Conservation (phyloP, 2,329 filamentous ascomycete species). For the Malbranchea zuffiana region DNA sequence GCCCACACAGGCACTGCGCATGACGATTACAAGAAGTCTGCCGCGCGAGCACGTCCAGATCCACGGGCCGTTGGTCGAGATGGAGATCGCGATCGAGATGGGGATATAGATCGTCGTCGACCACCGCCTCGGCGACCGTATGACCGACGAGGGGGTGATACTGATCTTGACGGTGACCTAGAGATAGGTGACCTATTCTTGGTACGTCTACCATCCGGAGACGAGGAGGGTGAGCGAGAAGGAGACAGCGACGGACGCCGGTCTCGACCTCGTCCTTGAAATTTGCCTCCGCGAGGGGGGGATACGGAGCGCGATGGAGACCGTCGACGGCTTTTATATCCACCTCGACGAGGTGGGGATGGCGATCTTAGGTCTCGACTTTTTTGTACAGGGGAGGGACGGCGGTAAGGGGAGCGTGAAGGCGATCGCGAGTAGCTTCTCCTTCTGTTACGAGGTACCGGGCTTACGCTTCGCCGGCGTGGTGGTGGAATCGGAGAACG, state of each 20-base stretch:
- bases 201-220: constrained; percentile 15
- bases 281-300: constrained; percentile 21
- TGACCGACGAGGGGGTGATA: constrained; percentile 17
- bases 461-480: constrained; percentile 1
- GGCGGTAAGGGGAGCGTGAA: constrained; percentile 11
- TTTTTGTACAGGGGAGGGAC: constrained; percentile 14
- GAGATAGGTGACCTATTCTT: constrained; percentile 14
- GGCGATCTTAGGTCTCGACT: constrained; percentile 23
- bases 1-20: too few species aligned
- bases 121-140: constrained; percentile 7
- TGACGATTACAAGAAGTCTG: constrained; percentile 15
- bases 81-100: constrained; percentile 17
- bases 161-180: constrained; percentile 14
- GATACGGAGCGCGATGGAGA: constrained; percentile 23
- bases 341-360: constrained; percentile 23
- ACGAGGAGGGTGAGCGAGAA: constrained; percentile 21
- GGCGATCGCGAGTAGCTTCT: constrained; percentile 13
- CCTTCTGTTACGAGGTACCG: constrained; percentile 19
- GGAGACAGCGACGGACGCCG: constrained; percentile 15
- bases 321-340: constrained; percentile 16
- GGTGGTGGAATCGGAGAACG: constrained; percentile 25
- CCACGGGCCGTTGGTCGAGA: constrained; percentile 9
- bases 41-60: constrained; percentile 12
- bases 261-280: constrained; percentile 11
- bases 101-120: constrained; percentile 10